Evolutionary conservation across 2,329 filamentous ascomycete species (phyloP), one percentile per base, ranked within the genome.

Genomic region (Stachybotrys chartarum): DNA sequence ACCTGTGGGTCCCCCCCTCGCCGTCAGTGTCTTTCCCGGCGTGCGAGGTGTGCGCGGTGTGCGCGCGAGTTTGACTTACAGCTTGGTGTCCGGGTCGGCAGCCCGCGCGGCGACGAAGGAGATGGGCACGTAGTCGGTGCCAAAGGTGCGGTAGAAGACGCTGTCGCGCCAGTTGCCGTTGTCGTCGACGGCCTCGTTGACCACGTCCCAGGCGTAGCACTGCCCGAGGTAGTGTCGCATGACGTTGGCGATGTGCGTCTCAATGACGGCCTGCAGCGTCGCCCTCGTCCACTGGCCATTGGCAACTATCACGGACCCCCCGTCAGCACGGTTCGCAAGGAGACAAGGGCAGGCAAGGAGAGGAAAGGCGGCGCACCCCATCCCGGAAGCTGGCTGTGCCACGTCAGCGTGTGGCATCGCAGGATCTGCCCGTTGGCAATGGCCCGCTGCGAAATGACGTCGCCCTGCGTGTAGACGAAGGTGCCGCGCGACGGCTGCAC

Each of bases 171-270:
- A 81, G 7, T 72, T 76, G 14, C 81, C 82, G 60, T 80, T 77
- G 18, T 86, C 83, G 56, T 79, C 76, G 46, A 84, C 74, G 5
- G 78, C 80, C 71, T 87, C 84, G 66, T 87, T 87, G 30, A 86
- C 77, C 0, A 87, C 84, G 55, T 87, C 84, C 83, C 83, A 87
- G 32, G 78, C 75, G 65, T 82, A 81, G 68, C 83, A 85, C 60
- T 80, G 74, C 55, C 81, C 79, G 66, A 78, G 78, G 72, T 80
- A 86, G 68, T 85, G 77, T 14, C 70, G 72, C 7, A 81, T 79
- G 52, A 80, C 81, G 59, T 80, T 76, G 57, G 78, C 76, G 60
- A 88, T 81, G 68, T 88, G 85, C 53, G 78, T 78, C 66, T 64
- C 59, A 44, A 72, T 70, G 18, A 81, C 77, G 5, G 71, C 70